Base-by-base conservation (phyloP, 1,284 basidiomycete species). In the Puccinia horiana region DNA sequence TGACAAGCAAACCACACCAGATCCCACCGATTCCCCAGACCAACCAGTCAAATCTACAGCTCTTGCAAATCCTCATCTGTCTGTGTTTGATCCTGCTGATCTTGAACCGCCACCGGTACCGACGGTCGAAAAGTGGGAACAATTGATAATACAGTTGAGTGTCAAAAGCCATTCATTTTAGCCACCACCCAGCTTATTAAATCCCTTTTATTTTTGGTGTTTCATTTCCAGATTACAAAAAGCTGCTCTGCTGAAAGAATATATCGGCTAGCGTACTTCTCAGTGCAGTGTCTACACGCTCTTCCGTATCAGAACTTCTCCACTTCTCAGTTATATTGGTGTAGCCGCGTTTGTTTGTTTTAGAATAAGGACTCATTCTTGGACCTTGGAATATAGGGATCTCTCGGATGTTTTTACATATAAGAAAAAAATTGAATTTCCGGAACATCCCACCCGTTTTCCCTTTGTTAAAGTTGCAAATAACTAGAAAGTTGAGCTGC, bases 41-140 rank as follows among this genome's bases (percentile, higher is more conserved):
- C 40, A 40, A 63, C 26, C 35, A 23, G 35, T 9, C 16, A 40
- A 20, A 42, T 52, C 18, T 18, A 20, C 56, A 29, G 69, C n/a
- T 40, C 52, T 40, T 2, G 26, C n/a, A 61, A 81, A 58, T 11
- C 29, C 70, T 29, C 26, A 29, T 37, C 54, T 81, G 29, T 78
- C 76, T 42, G 69, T 81, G 9, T 72, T 81, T 18, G 78, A 75
- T 42, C 72, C 70, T 20, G 72, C 73, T 5, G 72, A 75, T 44
- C 61, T 81, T 83, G 84, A 54, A 83, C 86, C 81, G 12, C 95
- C 80, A 40, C 70, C 56, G 20, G 80, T 81, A 4, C 80, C 80
- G 26, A 49, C 54, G 37, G 32, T 54, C 11, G 58, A 81, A 35
- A 40, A 81, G 76, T 81, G 70, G 80, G 80, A 81, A 67, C 69